Conservation (phyloP, 495 filamentous ascomycete genomes). For the Hypoxylon fragiforme region DNA sequence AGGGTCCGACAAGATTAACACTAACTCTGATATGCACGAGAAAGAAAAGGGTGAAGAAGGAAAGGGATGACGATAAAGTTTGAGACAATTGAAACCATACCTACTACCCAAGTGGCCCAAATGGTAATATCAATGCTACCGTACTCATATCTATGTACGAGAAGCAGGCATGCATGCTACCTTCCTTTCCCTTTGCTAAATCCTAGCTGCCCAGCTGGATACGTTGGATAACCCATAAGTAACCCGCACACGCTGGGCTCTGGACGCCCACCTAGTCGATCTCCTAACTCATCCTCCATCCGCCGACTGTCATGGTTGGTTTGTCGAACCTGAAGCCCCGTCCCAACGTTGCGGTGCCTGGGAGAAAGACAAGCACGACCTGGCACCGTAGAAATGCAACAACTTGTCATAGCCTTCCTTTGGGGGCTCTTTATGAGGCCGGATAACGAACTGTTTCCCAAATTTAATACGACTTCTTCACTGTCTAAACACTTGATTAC, state of each 20-base stretch:
- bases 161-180: conserved; percentile 6
- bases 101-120: neutral
- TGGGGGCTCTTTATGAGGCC: conserved; percentile 11
- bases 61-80: neutral
- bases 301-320: conserved; percentile 1
- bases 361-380: conserved; percentile 2
- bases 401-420: conserved; percentile 19
- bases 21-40: no score
- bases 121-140: conserved; percentile 2
- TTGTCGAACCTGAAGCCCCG: neutral
- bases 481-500: conserved; percentile 27
- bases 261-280: no score
- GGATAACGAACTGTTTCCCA: conserved; percentile 30
- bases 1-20: no score
- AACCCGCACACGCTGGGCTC: no score
- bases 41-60: neutral
- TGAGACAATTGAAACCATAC: neutral
- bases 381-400: conserved; percentile 16
- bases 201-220: no score
- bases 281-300: conserved; percentile 4
- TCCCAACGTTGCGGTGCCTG: conserved; percentile 20
- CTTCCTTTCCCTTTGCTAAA: conserved; percentile 20
- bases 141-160: conserved; percentile 1
- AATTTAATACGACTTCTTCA: conserved; percentile 21
- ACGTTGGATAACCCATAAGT: no score